phyloP scores from a whole-genome alignment of 148 eudicot genomes.

The Gaultheria prostrata region DNA sequence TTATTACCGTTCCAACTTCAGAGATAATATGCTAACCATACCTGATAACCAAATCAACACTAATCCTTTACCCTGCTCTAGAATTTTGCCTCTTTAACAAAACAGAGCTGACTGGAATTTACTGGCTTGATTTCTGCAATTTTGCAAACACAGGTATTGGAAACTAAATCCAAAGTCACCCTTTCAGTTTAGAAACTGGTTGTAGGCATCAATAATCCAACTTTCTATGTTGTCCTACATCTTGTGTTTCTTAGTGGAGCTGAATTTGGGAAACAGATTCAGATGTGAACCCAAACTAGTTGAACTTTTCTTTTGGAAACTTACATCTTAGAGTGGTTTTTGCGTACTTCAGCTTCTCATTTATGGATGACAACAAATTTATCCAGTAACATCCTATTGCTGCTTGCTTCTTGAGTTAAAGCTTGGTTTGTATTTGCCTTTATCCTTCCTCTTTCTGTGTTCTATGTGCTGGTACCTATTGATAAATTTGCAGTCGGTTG shows the following conservation, averaged over 20 bases:
- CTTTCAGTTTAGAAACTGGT: background rate
- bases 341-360: background rate
- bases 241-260: background rate
- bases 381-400: background rate
- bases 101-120: background rate
- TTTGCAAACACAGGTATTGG: background rate
- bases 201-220: background rate
- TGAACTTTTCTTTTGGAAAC: background rate
- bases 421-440: background rate
- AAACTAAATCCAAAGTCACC: background rate
- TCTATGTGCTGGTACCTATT: constrained; percentile 10
- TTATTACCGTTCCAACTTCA: background rate
- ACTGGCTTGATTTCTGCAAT: background rate
- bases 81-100: background rate
- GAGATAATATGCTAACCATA: background rate
- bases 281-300: background rate
- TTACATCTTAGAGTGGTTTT: background rate
- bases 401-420: background rate
- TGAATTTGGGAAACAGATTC: background rate
- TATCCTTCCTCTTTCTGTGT: background rate
- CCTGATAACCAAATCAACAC: background rate
- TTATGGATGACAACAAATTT: background rate
- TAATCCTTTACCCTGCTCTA: background rate
- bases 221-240: background rate
- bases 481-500: background rate